Evolutionary conservation across 164 flowering plant species (phyloP), one percentile per base, ranked within the genome.

Genomic region (Liquidambar formosana): DNA sequence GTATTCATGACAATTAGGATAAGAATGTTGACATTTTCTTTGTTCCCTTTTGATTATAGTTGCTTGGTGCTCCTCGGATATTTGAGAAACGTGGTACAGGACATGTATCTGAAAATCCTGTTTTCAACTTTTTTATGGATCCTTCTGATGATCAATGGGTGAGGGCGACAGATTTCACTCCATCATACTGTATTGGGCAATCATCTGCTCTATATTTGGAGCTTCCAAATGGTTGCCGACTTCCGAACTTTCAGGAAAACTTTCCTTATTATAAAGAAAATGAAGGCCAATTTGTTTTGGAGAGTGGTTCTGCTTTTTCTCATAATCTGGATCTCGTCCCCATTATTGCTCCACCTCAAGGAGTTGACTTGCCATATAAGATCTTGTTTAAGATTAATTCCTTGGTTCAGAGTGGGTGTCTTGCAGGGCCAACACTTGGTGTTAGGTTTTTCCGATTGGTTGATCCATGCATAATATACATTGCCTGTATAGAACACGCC

Each of bases 341-440:
- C 6, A 83, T 88, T 54, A 79, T 92, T 18, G 74, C 46, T 25
- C 86, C 90, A 46, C 80, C 80, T 0, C 60, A 8, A 21, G 79
- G 81, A 21, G 11, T 80, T 53, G 44, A 72, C 18, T 63, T 92
- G 74, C 95, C 98, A 25, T 94, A 57, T 63, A 67, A 79, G 9
- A 75, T 92, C 45, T 53, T 92, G 52, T 94, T 90, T 48, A 90
- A 82, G 82, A 63, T 94, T 8, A 87, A 86, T 75, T 26, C 57
- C 33, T 79, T 94, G 81, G 90, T 94, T 66, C 97, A 94, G 69
- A 54, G 77, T 69, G 98, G 95, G 9, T 87, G 85, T 70, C 81
- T 94, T 62, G 60, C 94, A 5, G 95, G 89, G 41, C 88, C 89
- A 22, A 72, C 82, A 27, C 82, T 94, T 33, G 82, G 86, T 81